Evolutionary conservation across 139 green algal species (phyloP), one percentile per base, ranked within the genome.

Genomic region (Coelastrella sp.): DNA sequence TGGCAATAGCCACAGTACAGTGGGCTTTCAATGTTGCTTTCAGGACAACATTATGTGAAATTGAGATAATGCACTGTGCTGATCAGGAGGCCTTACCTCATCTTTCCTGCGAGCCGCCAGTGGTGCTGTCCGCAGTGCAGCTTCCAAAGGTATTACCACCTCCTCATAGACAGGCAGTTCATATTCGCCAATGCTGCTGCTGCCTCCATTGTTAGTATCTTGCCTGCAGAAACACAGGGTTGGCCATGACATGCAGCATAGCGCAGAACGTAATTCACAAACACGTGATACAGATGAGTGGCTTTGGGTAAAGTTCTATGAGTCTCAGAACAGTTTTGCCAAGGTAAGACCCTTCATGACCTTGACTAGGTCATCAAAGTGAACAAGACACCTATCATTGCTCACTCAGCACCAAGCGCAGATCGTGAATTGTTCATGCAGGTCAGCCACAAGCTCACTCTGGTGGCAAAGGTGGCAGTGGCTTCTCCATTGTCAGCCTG

Each of bases 121-220:
- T 78, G 87, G 74, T 24, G 74, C 15, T 72, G 65, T 25, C 5
- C 87, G 27, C 12, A 91, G 8, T 56, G 87, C 87, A 49, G 87
- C 14, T 19, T n/a, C 87, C 87, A 91, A 59, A 15, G 88, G 70
- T 17, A 91, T 70, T 7, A 88, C 17, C 17, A 91, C 88, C 70
- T 91, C 88, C 70, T 91, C 88, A 76, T 91, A 57, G 12, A 91
- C 80, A 57, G 81, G 22, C 57, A 91, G n/a, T 72, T 91, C 88
- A 84, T 78, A 88, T 22, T 61, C 88, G 57, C 75, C 85, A 73
- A 12, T 14, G 56, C 56, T 15, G 56, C 78, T 70, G 11, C 8
- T 56, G 56, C 78, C 24, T 27, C 12, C 78, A 80, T 8, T 79
- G 1, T 27, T 56, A 24, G 6, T 10, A 35, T 76, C 68, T 70